Conservation (phyloP, 192 early-diverging fungal genomes). For the Coemansia guatemalensis region DNA sequence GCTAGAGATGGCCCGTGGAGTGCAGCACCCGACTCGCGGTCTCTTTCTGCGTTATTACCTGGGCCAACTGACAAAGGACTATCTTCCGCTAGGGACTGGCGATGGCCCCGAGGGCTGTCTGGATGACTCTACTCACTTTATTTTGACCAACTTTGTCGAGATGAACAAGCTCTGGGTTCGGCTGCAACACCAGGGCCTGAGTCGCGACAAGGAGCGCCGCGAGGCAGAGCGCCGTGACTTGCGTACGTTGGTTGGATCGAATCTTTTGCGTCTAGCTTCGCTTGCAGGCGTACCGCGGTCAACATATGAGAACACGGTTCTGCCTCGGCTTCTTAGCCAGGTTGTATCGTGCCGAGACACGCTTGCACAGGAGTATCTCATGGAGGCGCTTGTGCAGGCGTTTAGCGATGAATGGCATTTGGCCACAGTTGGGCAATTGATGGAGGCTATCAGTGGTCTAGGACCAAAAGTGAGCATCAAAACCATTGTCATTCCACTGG, state of each 20-base stretch:
- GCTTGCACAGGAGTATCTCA: conserved; percentile 98
- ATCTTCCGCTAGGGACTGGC: conserved; percentile 72
- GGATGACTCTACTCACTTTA: conserved; percentile 92
- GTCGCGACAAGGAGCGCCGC: conserved; percentile 89
- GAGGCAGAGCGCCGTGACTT: conserved; percentile 96
- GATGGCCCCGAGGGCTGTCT: conserved; percentile 73
- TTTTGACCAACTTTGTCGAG: conserved; percentile 96
- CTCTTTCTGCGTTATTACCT: conserved; percentile 97
- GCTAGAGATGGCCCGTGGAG: conserved; percentile 98
- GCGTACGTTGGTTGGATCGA: conserved; percentile 94
- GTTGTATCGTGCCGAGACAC: conserved; percentile 96
- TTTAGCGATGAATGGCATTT: conserved; percentile 98
- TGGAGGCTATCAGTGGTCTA: conserved; percentile 88
- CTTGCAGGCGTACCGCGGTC: conserved; percentile 83
- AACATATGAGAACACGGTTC: conserved; percentile 82
- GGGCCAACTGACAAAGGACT: conserved; percentile 92
- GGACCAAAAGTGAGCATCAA: conserved; percentile 95
- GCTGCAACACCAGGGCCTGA: conserved; percentile 94
- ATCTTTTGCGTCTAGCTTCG: conserved; percentile 91
- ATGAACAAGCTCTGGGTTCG: conserved; percentile 99
- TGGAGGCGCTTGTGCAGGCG: conserved; percentile 99
- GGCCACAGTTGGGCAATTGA: conserved; percentile 81
- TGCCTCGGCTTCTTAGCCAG: conserved; percentile 93
- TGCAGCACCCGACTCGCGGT: conserved; percentile 98
- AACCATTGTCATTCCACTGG: conserved; percentile 91